Evolutionary conservation across 352 stramenopile genomes (phyloP), one percentile per base, ranked within the genome.

Genomic region (Pythium aristosporum): DNA sequence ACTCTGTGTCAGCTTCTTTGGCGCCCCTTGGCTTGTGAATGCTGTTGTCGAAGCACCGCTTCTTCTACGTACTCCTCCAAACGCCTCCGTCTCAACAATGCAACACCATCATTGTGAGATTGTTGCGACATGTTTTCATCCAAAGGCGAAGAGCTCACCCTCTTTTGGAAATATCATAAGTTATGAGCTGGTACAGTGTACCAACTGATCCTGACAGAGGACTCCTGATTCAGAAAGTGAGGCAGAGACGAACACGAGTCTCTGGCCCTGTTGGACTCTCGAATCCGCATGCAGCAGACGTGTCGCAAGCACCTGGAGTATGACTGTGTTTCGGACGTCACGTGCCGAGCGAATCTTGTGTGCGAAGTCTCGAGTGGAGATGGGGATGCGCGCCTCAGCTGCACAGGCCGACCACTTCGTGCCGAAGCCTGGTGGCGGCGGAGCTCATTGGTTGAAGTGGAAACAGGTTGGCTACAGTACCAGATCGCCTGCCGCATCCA

Each of bases 361-460:
- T n/a, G 43, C 9, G 43, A 20, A n/a, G 16, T 16, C 16, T 25
- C 43, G 5, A 49, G n/a, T 32, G 49, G 50, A 66, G 50, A 59
- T 66, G 59, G 50, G 59, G 43, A 49, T 32, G n/a, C 30, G 32
- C 32, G 34, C 49, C 59, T 61, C 60, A 67, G 60, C 60, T 56
- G 60, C 60, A 59, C 54, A 61, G 54, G 10, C 54, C 21, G 54
- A 10, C 30, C 51, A 57, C 34, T 39, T 39, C 8, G 8, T 43
- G 16, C n/a, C 10, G n/a, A 36, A 57, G 18, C n/a, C 48, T n/a
- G 13, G 25, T 41, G 49, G 25, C 50, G 34, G 21, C 32, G n/a
- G 10, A 16, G 30, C 32, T 30, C 9, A 57, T 60, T 60, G 53
- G 53, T 57, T 57, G 51, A 57, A 57, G 51, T 41, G 34, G 8